Evolutionary conservation across 176 grass and related monocot genomes (phyloP).

Genomic region (Aegilops sharonensis): DNA sequence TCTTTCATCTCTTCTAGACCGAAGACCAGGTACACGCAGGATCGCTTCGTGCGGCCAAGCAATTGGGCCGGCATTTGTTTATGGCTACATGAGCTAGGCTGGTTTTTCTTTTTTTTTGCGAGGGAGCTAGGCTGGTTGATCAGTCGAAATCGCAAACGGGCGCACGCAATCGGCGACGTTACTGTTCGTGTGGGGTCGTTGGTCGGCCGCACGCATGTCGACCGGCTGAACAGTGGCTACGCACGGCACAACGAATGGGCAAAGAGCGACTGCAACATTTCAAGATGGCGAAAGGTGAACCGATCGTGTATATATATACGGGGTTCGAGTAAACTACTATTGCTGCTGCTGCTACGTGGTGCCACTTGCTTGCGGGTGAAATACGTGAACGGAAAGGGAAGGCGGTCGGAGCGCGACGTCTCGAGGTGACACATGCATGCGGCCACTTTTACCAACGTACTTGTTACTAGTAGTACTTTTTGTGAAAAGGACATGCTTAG

Average conservation of each 20-base stretch:
- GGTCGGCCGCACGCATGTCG: not conserved
- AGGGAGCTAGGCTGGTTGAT: not conserved
- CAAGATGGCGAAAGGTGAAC: not conserved
- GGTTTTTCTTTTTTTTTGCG: too few relatives aligned
- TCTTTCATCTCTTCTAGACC: not conserved
- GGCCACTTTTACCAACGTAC: conserved; percentile 37
- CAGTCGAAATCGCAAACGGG: not conserved
- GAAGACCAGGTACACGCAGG: not conserved
- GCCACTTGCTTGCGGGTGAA: not conserved
- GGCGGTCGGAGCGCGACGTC: too few relatives aligned
- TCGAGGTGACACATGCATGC: not conserved
- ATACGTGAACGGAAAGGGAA: too few relatives aligned
- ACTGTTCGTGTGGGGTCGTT: not conserved
- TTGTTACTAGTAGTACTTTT: not conserved
- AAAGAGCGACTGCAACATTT: not conserved
- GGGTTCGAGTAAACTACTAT: not conserved
- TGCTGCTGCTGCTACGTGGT: not conserved
- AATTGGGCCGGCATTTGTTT: not conserved
- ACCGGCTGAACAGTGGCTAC: not conserved
- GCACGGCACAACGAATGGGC: not conserved
- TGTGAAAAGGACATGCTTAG: conserved; percentile 2
- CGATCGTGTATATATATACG: not conserved
- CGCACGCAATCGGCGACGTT: not conserved
- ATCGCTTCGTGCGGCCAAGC: not conserved
- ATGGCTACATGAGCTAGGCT: not conserved